phyloP scores from a whole-genome alignment of 2,329 filamentous ascomycete species.

The Talaromyces sp. region DNA sequence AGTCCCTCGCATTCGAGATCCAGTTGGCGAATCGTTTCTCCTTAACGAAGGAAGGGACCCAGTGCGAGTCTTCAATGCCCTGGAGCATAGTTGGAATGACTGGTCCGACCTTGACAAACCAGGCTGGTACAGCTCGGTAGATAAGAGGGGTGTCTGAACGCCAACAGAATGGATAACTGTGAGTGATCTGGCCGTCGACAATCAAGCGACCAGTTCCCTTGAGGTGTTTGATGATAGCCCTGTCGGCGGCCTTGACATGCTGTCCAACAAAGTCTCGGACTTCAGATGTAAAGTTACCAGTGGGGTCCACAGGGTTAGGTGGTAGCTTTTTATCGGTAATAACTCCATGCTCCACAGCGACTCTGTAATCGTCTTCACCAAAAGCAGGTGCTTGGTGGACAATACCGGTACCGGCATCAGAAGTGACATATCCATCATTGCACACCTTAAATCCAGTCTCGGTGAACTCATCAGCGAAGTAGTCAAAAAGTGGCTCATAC shows the following conservation, averaged over 20 bases:
- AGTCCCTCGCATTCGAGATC: constrained; percentile 87
- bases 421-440: constrained; percentile 80
- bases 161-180: constrained; percentile 92
- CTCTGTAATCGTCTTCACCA: constrained; percentile 92
- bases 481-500: constrained; percentile 84
- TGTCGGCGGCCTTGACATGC: constrained; percentile 90
- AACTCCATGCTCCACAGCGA: constrained; percentile 71
- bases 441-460: constrained; percentile 77
- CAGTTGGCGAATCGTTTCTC: constrained; percentile 87
- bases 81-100: constrained; percentile 85
- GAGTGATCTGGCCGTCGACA: constrained; percentile 80
- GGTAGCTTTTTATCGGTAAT: constrained; percentile 72
- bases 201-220: constrained; percentile 73
- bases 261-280: constrained; percentile 78
- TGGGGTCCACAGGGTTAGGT: constrained; percentile 88
- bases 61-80: constrained; percentile 84
- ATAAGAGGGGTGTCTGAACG: constrained; percentile 94
- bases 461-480: constrained; percentile 86
- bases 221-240: constrained; percentile 85
- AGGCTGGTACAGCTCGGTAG: constrained; percentile 85
- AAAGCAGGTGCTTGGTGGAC: constrained; percentile 93
- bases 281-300: constrained; percentile 71
- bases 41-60: constrained; percentile 88
- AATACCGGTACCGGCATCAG: constrained; percentile 86
- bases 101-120: constrained; percentile 86